These are phyloP conservation scores for Furcasterigmium sp. DNA, from an alignment of 2,329 filamentous ascomycete species.

Conservation along the genomic window DNA sequence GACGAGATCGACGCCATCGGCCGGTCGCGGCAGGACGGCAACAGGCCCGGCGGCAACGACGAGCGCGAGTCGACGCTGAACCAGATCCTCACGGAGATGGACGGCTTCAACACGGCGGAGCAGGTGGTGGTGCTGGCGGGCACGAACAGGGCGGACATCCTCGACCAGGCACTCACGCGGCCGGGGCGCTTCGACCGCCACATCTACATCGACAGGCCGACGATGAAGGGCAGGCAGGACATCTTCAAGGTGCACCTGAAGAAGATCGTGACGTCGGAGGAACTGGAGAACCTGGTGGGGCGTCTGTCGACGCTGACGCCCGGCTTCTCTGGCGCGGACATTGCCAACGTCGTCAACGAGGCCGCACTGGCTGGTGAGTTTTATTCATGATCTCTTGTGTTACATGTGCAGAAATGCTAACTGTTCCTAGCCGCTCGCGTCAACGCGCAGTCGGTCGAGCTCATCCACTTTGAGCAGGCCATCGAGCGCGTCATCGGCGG, in stretches of 20 bases:
- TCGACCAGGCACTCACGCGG: constrained; percentile 89
- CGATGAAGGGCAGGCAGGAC: constrained; percentile 92
- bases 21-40: constrained; percentile 77
- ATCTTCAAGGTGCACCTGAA: constrained; percentile 93
- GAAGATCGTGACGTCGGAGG: constrained; percentile 91
- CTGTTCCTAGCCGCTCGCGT: constrained; percentile 66
- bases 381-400: not conserved
- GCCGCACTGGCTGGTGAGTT: constrained; percentile 86
- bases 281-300: constrained; percentile 81
- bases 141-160: constrained; percentile 90
- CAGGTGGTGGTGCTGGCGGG: constrained; percentile 95
- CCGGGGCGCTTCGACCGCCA: constrained; percentile 96
- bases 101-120: constrained; percentile 95
- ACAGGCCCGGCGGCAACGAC: constrained; percentile 74
- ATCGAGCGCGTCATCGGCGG: constrained; percentile 97
- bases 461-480: constrained; percentile 93
- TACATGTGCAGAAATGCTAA: constrained; percentile 29
- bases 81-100: constrained; percentile 98
- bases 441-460: constrained; percentile 73
- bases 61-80: constrained; percentile 96
- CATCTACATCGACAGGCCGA: constrained; percentile 90
- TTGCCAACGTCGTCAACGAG: constrained; percentile 97
- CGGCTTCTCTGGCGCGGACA: constrained; percentile 95
- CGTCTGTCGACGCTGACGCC: constrained; percentile 88
- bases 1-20: constrained; percentile 99